Conservation (phyloP, 192 early-diverging fungal genomes). For the Spizellomyces punctatus region DNA sequence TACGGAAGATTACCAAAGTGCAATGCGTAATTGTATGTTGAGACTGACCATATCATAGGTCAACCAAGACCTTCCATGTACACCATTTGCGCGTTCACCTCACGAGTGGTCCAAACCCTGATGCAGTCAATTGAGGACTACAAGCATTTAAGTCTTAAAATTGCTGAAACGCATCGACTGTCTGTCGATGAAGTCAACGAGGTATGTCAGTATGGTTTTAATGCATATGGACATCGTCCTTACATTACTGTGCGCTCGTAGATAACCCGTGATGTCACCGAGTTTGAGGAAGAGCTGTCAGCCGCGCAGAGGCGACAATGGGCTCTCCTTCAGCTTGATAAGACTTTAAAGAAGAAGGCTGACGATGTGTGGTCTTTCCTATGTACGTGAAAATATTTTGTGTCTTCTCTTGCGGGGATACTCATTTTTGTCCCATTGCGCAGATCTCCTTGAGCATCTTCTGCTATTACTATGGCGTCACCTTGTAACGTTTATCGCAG, state of each 20-base stretch:
- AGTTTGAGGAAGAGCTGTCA: slow-evolving; percentile 5
- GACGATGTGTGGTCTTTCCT: background rate
- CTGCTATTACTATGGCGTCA: slow-evolving; percentile 77
- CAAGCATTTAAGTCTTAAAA: slow-evolving; percentile 31
- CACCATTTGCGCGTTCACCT: slow-evolving; percentile 42
- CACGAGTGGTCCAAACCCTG: slow-evolving; percentile 32
- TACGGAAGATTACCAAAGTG: background rate
- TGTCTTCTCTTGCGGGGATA: background rate
- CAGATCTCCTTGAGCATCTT: slow-evolving; percentile 33
- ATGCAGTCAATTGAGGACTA: slow-evolving; percentile 31
- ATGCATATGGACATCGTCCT: background rate
- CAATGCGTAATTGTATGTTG: background rate
- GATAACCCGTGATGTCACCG: background rate
- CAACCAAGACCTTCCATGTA: slow-evolving; percentile 2
- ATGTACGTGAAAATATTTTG: background rate
- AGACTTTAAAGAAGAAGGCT: background rate
- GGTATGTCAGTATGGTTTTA: slow-evolving; percentile 26
- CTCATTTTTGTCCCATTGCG: background rate
- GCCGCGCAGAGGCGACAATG: slow-evolving; percentile 25
- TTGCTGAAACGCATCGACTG: slow-evolving; percentile 46
- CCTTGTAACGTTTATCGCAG: slow-evolving; percentile 24
- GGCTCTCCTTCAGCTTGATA: slow-evolving; percentile 9
- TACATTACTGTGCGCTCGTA: background rate
- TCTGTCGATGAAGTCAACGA: slow-evolving; percentile 56
- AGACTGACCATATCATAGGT: background rate